Percentiles rank a stretch among this genome's conserved stretches.
Conservation (phyloP, 345 rosid species). For the Bruguiera sexangula region DNA sequence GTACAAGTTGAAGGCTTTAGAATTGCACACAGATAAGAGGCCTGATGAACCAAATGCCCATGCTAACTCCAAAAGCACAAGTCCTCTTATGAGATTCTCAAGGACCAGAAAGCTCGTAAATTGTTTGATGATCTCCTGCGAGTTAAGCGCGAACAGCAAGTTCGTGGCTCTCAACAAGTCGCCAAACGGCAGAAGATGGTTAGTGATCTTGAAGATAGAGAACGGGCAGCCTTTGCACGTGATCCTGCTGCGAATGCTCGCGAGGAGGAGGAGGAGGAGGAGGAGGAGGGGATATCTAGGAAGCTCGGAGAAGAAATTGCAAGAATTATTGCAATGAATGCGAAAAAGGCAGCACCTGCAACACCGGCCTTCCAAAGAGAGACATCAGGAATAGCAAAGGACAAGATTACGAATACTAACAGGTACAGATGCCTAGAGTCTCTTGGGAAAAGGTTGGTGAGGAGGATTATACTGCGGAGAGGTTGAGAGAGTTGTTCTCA, state of each 20-base stretch:
- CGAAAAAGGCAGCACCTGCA: conserved; percentile 26
- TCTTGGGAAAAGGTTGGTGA: conserved; percentile 64
- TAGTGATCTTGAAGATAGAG: conserved; percentile 78
- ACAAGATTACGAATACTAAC: conserved; percentile 29
- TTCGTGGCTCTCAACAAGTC: conserved; percentile 50
- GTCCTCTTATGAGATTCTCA: conserved; percentile 69
- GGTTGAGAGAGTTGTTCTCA: conserved; percentile 52
- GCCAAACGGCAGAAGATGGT: conserved; percentile 69
- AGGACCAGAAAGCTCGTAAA: conserved; percentile 74
- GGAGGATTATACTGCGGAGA: conserved; percentile 56
- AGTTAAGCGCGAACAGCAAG: conserved; percentile 58
- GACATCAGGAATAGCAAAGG: conserved; percentile 28
- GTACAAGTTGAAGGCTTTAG: conserved; percentile 66
- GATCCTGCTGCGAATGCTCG: conserved; percentile 40
- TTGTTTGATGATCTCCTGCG: conserved; percentile 73
- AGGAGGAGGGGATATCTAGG: conserved; percentile 63
- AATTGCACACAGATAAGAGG: conserved; percentile 85
- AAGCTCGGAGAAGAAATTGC: conserved; percentile 70
- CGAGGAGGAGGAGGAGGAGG: conserved; percentile 66
- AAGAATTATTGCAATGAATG: conserved; percentile 61
- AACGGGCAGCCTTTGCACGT: conserved; percentile 59
- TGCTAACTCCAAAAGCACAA: conserved; percentile 63
- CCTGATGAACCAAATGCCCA: conserved; percentile 78
- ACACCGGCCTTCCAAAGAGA: conserved; percentile 29
- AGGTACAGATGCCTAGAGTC: conserved; percentile 63